Conservation (phyloP, 2,329 filamentous ascomycete species). For the Aureobasidium zeae region DNA sequence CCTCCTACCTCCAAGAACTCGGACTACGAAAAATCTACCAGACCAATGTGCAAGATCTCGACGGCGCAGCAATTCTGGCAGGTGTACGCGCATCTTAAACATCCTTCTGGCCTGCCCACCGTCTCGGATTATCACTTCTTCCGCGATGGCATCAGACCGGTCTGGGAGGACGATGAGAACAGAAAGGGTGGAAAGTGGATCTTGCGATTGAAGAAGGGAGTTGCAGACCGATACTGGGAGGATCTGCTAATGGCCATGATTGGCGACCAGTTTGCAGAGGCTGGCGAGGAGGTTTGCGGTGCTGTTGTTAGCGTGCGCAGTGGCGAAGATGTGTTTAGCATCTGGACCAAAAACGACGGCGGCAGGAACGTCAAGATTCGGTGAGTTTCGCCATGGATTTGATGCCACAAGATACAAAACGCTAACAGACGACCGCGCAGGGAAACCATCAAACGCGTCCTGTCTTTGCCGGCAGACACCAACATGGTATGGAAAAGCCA, state of each 20-base stretch:
- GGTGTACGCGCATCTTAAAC: slow-evolving; percentile 80
- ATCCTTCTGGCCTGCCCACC: slow-evolving; percentile 75
- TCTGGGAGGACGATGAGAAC: slow-evolving; percentile 98
- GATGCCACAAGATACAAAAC: background rate
- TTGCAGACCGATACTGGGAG: slow-evolving; percentile 95
- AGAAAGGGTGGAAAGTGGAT: slow-evolving; percentile 97
- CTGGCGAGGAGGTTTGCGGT: slow-evolving; percentile 87
- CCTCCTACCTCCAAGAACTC: slow-evolving; percentile 95
- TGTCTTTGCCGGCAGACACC: slow-evolving; percentile 79
- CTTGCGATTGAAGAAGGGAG: slow-evolving; percentile 90
- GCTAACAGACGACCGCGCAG: slow-evolving; percentile 42
- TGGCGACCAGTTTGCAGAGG: slow-evolving; percentile 88
- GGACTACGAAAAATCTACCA: slow-evolving; percentile 95
- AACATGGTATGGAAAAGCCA: slow-evolving; percentile 93
- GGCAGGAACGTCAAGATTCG: slow-evolving; percentile 93
- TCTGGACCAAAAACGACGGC: slow-evolving; percentile 92
- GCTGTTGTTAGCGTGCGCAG: slow-evolving; percentile 89
- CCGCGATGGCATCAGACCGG: slow-evolving; percentile 88
- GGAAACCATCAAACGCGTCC: slow-evolving; percentile 85
- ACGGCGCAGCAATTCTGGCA: slow-evolving; percentile 87
- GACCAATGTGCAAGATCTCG: slow-evolving; percentile 70
- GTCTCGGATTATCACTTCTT: slow-evolving; percentile 98
- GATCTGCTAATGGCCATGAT: slow-evolving; percentile 82
- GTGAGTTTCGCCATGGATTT: slow-evolving; percentile 46
- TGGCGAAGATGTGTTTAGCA: slow-evolving; percentile 92